Base-by-base conservation (phyloP, 2,329 filamentous ascomycete species). In the Ramularia endophylla region DNA sequence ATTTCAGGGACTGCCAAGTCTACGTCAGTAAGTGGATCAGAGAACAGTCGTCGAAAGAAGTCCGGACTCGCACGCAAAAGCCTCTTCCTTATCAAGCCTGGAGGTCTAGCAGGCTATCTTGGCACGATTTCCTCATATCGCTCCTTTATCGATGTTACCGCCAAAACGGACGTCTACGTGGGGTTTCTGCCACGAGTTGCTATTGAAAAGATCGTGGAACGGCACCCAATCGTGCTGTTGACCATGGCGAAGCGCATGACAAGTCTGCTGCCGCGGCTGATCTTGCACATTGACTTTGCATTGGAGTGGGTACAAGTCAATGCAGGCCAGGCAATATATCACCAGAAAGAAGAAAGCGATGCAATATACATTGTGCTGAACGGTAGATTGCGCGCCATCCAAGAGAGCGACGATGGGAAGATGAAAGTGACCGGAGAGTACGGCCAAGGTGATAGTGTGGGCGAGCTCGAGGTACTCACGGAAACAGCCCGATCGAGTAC, bases 331-430 rank as follows among this genome's bases (percentile, higher is more conserved):
- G 85, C 95, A 8, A 85, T 98, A 27, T 95, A 94, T 61, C 87
- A 94, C 52, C 85, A 94, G 63, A 82, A 82, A 2, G 89, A 98
- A 52, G 92, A 97, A 52, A 98, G 92, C 56, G 92, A 98, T 63
- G 90, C 94, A 1, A 98, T 98, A 29, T 98, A 97, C 57, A 89
- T 98, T 47, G 92, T 98, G 2, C 75, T 98, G 12, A 98, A 98
- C 54, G 92, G 92, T 8, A 85, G 92, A 12, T 67, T 98, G 13
- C 78, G 94, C 41, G 77, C 90, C 0, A 85, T 98, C 0, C 77
- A 88, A 46, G 89, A 95, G 54, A 80, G 80, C 11, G 80, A 84
- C 34, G 83, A 86, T 49, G 87, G 87, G 1, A 84, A 83, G 2
- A 83, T 95, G 68, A 84, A 82, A 33, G 88, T 94, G 9, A 78